Conservation (phyloP, 306 rosid genomes). For the Begonia peltatifolia region DNA sequence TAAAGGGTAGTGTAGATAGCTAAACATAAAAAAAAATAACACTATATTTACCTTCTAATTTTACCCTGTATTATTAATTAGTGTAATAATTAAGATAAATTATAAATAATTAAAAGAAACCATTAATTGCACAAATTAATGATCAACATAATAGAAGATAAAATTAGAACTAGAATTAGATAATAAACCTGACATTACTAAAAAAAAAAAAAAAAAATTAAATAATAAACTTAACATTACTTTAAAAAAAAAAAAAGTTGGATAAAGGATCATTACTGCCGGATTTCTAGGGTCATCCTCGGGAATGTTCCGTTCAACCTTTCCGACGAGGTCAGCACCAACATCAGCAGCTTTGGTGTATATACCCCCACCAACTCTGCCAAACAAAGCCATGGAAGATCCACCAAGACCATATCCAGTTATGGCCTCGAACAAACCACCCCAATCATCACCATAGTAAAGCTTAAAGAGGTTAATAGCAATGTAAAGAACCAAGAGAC, state of each 20-base stretch:
- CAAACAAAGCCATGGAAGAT: slow-evolving; percentile 96
- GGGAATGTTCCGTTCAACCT: slow-evolving; percentile 85
- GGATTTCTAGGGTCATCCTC: slow-evolving; percentile 99
- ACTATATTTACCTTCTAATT: too few species aligned
- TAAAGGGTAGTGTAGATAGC: too few species aligned
- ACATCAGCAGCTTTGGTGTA: slow-evolving; percentile 98
- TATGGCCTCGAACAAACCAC: slow-evolving; percentile 90
- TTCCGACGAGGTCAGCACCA: slow-evolving; percentile 98
- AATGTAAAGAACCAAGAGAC: slow-evolving; percentile 79
- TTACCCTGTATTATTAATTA: too few species aligned
- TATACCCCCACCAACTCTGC: slow-evolving; percentile 98
- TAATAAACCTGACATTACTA: too few species aligned
- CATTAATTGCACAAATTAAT: too few species aligned
- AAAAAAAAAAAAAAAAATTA: too few species aligned
- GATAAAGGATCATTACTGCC: slow-evolving; percentile 44
- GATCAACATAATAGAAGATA: too few species aligned
- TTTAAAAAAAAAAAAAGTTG: background rate
- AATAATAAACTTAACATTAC: too few species aligned
- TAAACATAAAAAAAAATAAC: too few species aligned
- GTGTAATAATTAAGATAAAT: too few species aligned
- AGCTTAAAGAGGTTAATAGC: slow-evolving; percentile 61
- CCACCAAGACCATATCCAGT: slow-evolving; percentile 99
- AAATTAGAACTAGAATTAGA: too few species aligned
- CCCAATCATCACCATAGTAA: slow-evolving; percentile 94
- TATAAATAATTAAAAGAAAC: too few species aligned